Conservation (phyloP, 108 stramenopile species). For the Skeletonema potamos region DNA sequence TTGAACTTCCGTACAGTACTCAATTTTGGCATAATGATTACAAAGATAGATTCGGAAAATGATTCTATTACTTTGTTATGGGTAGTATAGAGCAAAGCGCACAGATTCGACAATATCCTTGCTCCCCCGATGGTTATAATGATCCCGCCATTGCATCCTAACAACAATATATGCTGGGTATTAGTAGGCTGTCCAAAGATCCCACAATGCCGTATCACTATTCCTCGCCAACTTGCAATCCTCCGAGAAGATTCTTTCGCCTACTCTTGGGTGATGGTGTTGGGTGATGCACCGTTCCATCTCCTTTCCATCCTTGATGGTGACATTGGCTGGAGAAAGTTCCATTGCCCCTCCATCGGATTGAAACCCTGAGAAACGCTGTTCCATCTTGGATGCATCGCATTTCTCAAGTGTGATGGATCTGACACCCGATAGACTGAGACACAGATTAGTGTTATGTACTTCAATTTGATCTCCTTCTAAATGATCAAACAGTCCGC, state of each 20-base stretch:
- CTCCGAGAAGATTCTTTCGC: constrained; percentile 26
- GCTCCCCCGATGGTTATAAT: no score
- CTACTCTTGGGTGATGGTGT: constrained; percentile 38
- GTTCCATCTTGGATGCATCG: not conserved
- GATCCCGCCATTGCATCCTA: not conserved
- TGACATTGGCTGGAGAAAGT: constrained; percentile 7
- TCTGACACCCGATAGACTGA: constrained; percentile 7
- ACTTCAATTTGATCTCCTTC: not conserved
- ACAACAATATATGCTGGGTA: not conserved
- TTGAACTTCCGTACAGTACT: constrained; percentile 61
- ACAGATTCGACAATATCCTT: no score
- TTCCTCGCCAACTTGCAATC: constrained; percentile 20
- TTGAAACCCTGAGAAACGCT: constrained; percentile 4
- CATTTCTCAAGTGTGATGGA: constrained; percentile 18
- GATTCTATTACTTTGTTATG: not conserved
- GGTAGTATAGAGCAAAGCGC: not conserved
- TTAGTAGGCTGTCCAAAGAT: constrained; percentile 1
- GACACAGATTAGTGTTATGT: not conserved
- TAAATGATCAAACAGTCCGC: not conserved
- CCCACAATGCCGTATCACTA: constrained; percentile 13
- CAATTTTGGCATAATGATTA: constrained; percentile 62
- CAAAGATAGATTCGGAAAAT: constrained; percentile 7
- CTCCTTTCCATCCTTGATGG: not conserved
- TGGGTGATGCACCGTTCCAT: constrained; percentile 21
- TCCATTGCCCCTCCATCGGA: constrained; percentile 19